Evolutionary conservation across 371 early-diverging fungal genomes (phyloP).

Genomic region (Apophysomyces sp.): DNA sequence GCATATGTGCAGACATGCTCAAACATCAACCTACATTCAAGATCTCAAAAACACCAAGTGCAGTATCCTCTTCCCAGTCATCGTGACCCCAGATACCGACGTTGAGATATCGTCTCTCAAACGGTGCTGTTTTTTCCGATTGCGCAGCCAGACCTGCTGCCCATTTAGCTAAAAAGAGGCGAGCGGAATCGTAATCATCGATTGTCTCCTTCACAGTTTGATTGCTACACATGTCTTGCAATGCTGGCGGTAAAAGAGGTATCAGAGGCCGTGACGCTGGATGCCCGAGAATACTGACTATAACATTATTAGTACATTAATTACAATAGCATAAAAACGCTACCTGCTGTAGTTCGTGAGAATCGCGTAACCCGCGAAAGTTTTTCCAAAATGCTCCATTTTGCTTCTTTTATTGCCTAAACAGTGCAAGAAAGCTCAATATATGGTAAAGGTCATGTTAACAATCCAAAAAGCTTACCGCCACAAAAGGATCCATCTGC

Average conservation of each 20-base stretch:
- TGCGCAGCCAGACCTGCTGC: constrained; percentile 65
- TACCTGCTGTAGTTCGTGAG: constrained; percentile 63
- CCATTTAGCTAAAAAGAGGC: constrained; percentile 85
- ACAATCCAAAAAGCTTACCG: constrained; percentile 19
- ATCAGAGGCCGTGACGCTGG: constrained; percentile 77
- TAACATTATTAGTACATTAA: background rate
- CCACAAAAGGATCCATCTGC: constrained; percentile 47
- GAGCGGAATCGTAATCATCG: constrained; percentile 84
- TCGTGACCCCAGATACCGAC: constrained; percentile 51
- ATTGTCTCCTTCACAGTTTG: constrained; percentile 49
- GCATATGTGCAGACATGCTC: background rate
- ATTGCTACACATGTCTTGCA: constrained; percentile 39
- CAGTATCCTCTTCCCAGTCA: constrained; percentile 45
- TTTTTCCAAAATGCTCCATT: constrained; percentile 50
- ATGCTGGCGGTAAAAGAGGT: constrained; percentile 69
- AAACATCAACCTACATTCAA: constrained; percentile 30
- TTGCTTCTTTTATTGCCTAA: background rate
- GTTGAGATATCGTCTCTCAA: constrained; percentile 33
- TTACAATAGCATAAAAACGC: background rate
- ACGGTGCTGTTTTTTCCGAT: constrained; percentile 29
- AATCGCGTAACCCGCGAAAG: constrained; percentile 79
- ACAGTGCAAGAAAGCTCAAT: background rate
- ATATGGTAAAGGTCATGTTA: background rate
- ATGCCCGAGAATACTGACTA: constrained; percentile 70
- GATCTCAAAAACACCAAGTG: constrained; percentile 47